Percentiles rank a stretch among this genome's conserved stretches.
Conservation (phyloP, 257 asterid species). For the Fraxinus quadrangulata region DNA sequence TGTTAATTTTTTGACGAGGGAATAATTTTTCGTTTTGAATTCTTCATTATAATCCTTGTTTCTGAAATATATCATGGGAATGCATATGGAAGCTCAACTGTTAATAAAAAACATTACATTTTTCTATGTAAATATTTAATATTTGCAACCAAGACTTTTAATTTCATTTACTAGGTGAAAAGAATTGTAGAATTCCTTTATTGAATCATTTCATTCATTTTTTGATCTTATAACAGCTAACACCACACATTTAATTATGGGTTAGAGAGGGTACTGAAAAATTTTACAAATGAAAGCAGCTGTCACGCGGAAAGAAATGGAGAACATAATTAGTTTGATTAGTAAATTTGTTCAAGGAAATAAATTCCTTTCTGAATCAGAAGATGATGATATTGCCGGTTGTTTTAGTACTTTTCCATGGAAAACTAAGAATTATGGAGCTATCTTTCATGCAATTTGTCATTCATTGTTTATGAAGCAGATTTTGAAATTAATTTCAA, state of each 20-base stretch:
- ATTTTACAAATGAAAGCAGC: not conserved
- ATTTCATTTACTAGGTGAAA: not conserved
- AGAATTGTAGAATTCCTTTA: not conserved
- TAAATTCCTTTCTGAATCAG: not conserved
- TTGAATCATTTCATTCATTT: not conserved
- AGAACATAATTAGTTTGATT: not conserved
- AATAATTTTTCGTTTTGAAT: too few species aligned
- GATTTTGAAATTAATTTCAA: constrained; percentile 9
- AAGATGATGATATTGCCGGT: not conserved
- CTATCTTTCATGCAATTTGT: not conserved
- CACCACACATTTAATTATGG: not conserved
- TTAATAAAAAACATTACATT: too few species aligned
- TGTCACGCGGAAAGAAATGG: not conserved
- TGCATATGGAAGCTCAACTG: too few species aligned
- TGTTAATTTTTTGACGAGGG: too few species aligned
- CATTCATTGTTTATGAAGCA: not conserved
- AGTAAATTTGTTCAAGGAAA: not conserved
- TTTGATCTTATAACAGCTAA: not conserved
- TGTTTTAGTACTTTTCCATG: constrained; percentile 22
- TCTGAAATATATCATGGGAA: too few species aligned
- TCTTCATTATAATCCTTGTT: too few species aligned
- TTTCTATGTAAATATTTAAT: too few species aligned
- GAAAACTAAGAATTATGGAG: not conserved
- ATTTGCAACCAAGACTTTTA: not conserved
- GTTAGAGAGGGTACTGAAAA: not conserved